Conservation (phyloP, 2,329 filamentous ascomycete species). For the Trichoderma pleuroti region DNA sequence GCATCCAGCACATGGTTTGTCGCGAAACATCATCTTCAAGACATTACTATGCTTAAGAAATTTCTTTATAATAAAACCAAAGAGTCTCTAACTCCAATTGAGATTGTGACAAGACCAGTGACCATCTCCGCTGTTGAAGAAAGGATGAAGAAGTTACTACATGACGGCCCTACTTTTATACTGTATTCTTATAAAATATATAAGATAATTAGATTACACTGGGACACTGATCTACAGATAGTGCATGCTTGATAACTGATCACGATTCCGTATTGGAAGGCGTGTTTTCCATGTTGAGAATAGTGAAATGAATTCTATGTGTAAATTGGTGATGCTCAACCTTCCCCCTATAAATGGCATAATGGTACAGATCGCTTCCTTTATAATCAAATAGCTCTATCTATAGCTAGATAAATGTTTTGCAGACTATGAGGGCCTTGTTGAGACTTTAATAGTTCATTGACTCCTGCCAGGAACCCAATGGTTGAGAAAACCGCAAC, state of each 20-base stretch:
- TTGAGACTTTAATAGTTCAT: background rate
- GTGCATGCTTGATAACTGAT: too few species aligned
- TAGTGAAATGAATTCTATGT: too few species aligned
- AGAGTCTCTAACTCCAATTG: background rate
- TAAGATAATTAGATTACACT: too few species aligned
- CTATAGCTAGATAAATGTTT: background rate
- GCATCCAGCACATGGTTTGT: background rate
- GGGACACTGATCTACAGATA: too few species aligned
- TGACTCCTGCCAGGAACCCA: background rate
- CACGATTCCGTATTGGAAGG: too few species aligned
- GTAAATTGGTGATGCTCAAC: too few species aligned
- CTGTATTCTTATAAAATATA: too few species aligned
- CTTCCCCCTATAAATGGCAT: background rate
- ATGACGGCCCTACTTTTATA: too few species aligned
- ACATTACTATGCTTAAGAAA: background rate
- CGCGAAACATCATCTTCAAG: background rate
- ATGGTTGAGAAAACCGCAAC: background rate
- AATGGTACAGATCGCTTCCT: background rate
- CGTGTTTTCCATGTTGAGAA: too few species aligned
- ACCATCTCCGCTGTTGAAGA: background rate
- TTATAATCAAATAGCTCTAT: background rate
- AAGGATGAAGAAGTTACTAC: too few species aligned
- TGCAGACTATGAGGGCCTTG: background rate
- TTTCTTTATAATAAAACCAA: background rate
- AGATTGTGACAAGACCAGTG: background rate